phyloP scores from a whole-genome alignment of 129 eudicot genomes.

The Ambrosia artemisiifolia region DNA sequence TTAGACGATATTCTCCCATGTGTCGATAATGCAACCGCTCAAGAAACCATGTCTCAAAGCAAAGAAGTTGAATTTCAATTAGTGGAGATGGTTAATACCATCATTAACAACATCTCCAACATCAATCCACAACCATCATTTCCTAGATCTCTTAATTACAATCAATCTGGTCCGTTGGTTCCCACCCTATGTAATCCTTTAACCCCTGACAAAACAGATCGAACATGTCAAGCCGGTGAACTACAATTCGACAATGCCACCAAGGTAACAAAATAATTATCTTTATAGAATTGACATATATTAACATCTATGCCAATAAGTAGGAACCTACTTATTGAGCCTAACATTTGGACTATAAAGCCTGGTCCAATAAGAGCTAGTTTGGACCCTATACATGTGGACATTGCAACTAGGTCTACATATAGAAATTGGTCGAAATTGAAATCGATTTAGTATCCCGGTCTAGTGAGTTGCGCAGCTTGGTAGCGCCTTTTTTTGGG shows the following conservation, averaged over 20 bases:
- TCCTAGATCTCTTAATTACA: slow-evolving; percentile 44
- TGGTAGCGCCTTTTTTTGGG: too few relatives aligned
- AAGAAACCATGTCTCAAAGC: slow-evolving; percentile 57
- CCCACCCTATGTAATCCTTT: slow-evolving; percentile 78
- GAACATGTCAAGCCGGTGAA: slow-evolving; percentile 59
- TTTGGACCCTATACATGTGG: too few relatives aligned
- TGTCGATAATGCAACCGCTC: slow-evolving; percentile 65
- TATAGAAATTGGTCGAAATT: too few relatives aligned
- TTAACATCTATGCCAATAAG: too few relatives aligned
- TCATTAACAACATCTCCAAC: slow-evolving; percentile 62
- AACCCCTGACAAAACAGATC: slow-evolving; percentile 49
- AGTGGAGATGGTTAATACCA: slow-evolving; percentile 47
- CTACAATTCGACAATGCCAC: slow-evolving; percentile 59
- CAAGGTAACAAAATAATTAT: slow-evolving; percentile 36
- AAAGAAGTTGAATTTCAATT: slow-evolving; percentile 61
- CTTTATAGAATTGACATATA: background rate
- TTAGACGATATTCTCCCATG: slow-evolving; percentile 80
- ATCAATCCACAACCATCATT: slow-evolving; percentile 39
- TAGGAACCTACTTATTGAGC: too few relatives aligned
- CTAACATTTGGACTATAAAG: too few relatives aligned
- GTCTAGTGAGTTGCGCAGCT: too few relatives aligned
- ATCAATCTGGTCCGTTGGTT: slow-evolving; percentile 80
- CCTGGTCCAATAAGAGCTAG: too few relatives aligned
- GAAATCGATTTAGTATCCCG: too few relatives aligned
- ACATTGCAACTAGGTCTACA: too few relatives aligned